Evolutionary conservation across 352 stramenopile genomes (phyloP).

Genomic region (Globisporangium rhizosaccharum): DNA sequence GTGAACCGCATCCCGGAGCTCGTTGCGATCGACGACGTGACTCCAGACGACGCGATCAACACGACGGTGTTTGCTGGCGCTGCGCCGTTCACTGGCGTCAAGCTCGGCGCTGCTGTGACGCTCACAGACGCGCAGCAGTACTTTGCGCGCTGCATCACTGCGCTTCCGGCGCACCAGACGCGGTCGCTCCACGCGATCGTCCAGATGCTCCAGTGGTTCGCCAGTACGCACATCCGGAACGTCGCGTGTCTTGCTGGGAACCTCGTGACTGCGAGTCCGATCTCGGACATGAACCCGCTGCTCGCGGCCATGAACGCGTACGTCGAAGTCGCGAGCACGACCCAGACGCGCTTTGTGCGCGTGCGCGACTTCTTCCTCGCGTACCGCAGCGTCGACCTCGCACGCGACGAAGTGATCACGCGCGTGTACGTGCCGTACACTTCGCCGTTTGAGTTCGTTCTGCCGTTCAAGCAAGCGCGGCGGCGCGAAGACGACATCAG

Average conservation of each 20-base stretch:
- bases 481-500: slow-evolving; percentile 96
- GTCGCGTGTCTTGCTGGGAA: slow-evolving; percentile 95
- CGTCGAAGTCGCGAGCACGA: slow-evolving; percentile 46
- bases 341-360: slow-evolving; percentile 31
- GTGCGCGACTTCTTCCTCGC: slow-evolving; percentile 93
- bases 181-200: slow-evolving; percentile 53
- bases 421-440: slow-evolving; percentile 88
- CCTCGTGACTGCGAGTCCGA: slow-evolving; percentile 95
- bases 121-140: slow-evolving; percentile 69
- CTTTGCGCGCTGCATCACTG: slow-evolving; percentile 32
- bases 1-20: slow-evolving; percentile 69
- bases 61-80: slow-evolving; percentile 29
- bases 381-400: slow-evolving; percentile 92
- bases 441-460: slow-evolving; percentile 88
- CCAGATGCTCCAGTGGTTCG: slow-evolving; percentile 96
- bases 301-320: slow-evolving; percentile 84
- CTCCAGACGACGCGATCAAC: slow-evolving; percentile 41
- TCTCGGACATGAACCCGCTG: slow-evolving; percentile 97
- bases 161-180: slow-evolving; percentile 34
- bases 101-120: slow-evolving; percentile 77
- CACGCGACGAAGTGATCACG: slow-evolving; percentile 88
- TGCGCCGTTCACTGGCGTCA: slow-evolving; percentile 52
- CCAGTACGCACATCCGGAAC: slow-evolving; percentile 96
- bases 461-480: slow-evolving; percentile 94
- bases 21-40: slow-evolving; percentile 35